Evolutionary conservation across 2,329 filamentous ascomycete species (phyloP).

Genomic region (Anthostomella pinea): DNA sequence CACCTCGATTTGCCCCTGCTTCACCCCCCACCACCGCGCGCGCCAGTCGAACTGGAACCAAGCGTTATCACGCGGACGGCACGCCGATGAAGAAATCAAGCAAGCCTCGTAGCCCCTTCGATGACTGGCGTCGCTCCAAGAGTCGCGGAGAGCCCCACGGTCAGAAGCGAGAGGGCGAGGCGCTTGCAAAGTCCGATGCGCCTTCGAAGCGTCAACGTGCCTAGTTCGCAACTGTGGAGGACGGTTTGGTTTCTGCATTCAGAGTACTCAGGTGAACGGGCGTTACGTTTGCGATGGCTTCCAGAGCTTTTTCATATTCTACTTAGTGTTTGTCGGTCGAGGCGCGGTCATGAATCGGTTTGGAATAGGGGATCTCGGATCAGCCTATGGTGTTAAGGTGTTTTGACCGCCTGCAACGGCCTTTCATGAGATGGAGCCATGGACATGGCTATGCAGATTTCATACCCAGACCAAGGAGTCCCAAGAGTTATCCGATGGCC

Average conservation of each 20-base stretch:
- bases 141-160: constrained; percentile 39
- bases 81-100: constrained; percentile 41
- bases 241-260: constrained; percentile 11
- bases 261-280: constrained; percentile 8
- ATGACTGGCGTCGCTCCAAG: constrained; percentile 68
- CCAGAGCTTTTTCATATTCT: no score
- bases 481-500: no score
- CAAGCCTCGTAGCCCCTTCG: constrained; percentile 56
- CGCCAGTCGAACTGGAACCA: constrained; percentile 55
- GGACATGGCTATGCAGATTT: no score
- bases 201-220: constrained; percentile 31
- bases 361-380: no score
- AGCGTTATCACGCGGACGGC: constrained; percentile 41
- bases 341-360: no score
- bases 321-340: no score
- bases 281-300: no score
- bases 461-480: no score
- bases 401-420: no score
- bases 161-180: constrained; percentile 43
- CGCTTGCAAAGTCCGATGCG: constrained; percentile 30
- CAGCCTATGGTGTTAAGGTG: no score
- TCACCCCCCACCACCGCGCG: constrained; percentile 63
- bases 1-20: constrained; percentile 53
- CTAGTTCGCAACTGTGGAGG: constrained; percentile 20
- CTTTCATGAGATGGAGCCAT: no score